Conservation (phyloP, 306 rosid genomes). For the Quercus rubra region DNA sequence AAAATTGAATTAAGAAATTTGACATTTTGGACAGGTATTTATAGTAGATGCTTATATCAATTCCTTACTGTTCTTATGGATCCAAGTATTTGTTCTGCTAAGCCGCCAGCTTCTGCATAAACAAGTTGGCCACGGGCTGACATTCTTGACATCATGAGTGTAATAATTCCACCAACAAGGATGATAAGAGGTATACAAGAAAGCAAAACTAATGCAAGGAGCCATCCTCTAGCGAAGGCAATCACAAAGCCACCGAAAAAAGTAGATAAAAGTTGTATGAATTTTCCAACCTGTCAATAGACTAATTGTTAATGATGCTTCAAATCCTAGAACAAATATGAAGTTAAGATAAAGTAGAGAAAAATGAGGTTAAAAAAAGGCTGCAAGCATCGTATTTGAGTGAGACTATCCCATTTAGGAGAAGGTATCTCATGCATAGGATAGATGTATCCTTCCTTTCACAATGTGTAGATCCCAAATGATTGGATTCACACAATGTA, state of each 20-base stretch:
- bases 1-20: slow-evolving; percentile 4
- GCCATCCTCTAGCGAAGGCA: slow-evolving; percentile 74
- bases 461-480: too few relatives aligned
- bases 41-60: neutral
- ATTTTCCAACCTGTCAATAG: slow-evolving; percentile 75
- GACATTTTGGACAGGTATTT: neutral
- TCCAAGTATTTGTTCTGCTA: slow-evolving; percentile 83
- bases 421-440: too few relatives aligned
- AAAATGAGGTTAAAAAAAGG: neutral
- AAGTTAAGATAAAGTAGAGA: neutral
- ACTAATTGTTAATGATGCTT: neutral
- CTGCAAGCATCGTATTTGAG: neutral
- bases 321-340: neutral
- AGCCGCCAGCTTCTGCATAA: slow-evolving; percentile 82
- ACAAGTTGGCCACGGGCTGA: slow-evolving; percentile 74
- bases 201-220: slow-evolving; percentile 55
- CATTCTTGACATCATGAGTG: slow-evolving; percentile 50
- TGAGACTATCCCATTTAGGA: neutral
- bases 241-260: slow-evolving; percentile 70
- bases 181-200: slow-evolving; percentile 58
- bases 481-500: too few relatives aligned
- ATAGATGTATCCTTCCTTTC: too few relatives aligned
- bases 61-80: slow-evolving; percentile 78
- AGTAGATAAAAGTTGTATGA: slow-evolving; percentile 62
- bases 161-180: slow-evolving; percentile 41